A percentile compares a stretch with the other conserved stretches of the same genome.
Evolutionary conservation across 805 yeast species (phyloP).

Genomic region (Schwanniomyces yamadae): DNA sequence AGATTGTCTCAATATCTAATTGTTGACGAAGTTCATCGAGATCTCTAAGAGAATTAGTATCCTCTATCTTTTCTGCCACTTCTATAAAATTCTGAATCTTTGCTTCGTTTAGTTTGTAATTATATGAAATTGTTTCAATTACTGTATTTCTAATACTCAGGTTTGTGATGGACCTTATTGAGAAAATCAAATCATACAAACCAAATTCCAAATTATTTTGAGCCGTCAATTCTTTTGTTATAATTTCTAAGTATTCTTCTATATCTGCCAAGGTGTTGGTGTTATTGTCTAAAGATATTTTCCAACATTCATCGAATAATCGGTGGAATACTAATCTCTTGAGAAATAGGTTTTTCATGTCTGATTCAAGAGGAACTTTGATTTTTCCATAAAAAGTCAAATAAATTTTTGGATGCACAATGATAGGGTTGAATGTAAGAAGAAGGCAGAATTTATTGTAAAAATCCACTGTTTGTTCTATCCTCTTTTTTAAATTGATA

Average conservation of each 20-base stretch:
- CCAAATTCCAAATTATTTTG: slow-evolving; percentile 25
- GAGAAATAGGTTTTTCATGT: slow-evolving; percentile 21
- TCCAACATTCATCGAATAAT: slow-evolving; percentile 32
- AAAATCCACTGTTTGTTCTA: slow-evolving; percentile 26
- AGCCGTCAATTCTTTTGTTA: slow-evolving; percentile 17
- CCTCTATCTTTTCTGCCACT: slow-evolving; percentile 1
- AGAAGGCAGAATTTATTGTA: slow-evolving; percentile 28
- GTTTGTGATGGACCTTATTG: slow-evolving; percentile 18
- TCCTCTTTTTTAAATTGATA: slow-evolving; percentile 11
- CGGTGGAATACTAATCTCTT: slow-evolving; percentile 31
- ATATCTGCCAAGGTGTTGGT: slow-evolving; percentile 32
- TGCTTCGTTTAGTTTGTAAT: slow-evolving; percentile 7
- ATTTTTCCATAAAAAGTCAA: slow-evolving; percentile 16
- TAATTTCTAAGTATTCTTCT: slow-evolving; percentile 34
- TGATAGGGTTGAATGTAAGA: slow-evolving; percentile 30
- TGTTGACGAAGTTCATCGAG: neutral
- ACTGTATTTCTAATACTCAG: slow-evolving; percentile 15
- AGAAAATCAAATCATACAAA: slow-evolving; percentile 16
- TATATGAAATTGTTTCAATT: slow-evolving; percentile 18
- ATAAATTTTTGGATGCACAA: slow-evolving; percentile 30
- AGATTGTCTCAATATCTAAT: neutral
- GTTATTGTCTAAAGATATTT: slow-evolving; percentile 19
- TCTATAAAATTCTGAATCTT: slow-evolving; percentile 6
- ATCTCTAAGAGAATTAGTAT: neutral
- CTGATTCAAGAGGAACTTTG: slow-evolving; percentile 18